Conservation (phyloP, 768 basidiomycete genomes). For the Termitomyces heimii region DNA sequence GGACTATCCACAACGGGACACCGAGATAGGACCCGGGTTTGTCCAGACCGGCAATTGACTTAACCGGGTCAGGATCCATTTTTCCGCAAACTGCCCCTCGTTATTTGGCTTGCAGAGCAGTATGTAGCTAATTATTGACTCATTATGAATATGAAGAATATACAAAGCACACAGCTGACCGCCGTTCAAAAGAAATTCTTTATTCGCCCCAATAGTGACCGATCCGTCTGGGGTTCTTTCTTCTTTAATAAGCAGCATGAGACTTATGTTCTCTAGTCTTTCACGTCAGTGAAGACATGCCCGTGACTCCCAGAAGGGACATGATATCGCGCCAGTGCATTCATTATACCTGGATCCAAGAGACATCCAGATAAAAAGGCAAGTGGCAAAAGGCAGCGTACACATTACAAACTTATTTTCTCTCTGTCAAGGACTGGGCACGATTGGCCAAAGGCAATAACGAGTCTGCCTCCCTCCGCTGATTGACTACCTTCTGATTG, state of each 20-base stretch:
- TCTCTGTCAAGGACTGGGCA: background rate
- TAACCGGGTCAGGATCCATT: background rate
- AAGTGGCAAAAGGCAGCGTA: background rate
- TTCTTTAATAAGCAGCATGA: too few relatives aligned
- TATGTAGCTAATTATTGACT: too few relatives aligned
- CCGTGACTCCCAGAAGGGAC: background rate
- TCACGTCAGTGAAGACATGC: background rate
- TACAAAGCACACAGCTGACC: too few relatives aligned
- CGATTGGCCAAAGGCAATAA: conserved; percentile 52
- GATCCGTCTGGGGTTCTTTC: too few relatives aligned
- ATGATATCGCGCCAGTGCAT: too few relatives aligned
- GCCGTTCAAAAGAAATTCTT: too few relatives aligned
- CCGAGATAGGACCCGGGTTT: background rate
- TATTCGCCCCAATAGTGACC: too few relatives aligned
- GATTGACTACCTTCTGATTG: conserved; percentile 79
- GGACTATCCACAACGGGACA: background rate
- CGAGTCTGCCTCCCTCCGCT: conserved; percentile 38
- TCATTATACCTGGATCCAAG: background rate
- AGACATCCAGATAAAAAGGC: too few relatives aligned
- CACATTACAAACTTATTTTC: background rate
- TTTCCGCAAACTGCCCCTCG: background rate
- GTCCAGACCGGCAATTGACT: background rate
- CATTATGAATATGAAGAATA: too few relatives aligned
- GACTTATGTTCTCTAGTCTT: background rate
- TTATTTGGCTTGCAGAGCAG: too few relatives aligned